Evolutionary conservation across 2,329 filamentous ascomycete species (phyloP), one percentile per base, ranked within the genome.

Genomic region (Colletotrichum trifolii): DNA sequence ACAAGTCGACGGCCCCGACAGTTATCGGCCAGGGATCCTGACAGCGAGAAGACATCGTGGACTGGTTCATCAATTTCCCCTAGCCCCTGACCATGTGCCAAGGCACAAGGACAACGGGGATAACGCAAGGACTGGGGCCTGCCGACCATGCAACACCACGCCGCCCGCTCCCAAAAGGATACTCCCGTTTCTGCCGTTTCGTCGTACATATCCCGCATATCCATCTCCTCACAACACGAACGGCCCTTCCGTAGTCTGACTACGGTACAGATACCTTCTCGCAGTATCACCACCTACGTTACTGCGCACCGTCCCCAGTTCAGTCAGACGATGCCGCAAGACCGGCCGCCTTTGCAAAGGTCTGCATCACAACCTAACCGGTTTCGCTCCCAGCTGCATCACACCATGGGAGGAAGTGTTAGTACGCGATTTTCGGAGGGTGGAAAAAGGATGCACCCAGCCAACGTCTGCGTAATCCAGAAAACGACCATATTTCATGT

Each of bases 111-210:
- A 63, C 49, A 61, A 33, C 48, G 63, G 64, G 60, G 33, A 36
- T 58, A 47, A 48, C 43, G 64, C 64, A 63, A 64, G 54, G 60
- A 66, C 60, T 60, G 49, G 64, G 64, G 64, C 25, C 53, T 54
- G 48, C 64, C 64, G 56, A 65, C 59, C 64, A 64, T 67, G 56
- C 55, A 58, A 60, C 67, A 46, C 60, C 64, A 55, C 56, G 64
- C 67, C 64, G 64, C 66, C 64, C 64, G 54, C 55, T 61, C 40
- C 67, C 65, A 55, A 68, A 68, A 61, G 67, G 67, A 59, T 68
- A 67, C 60, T 68, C 64, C 67, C 67, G 67, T 59, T 59, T 63
- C 53, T 62, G 58, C 59, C 54, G 49, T 67, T 60, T 64, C 50
- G 55, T 64, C 46, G 58, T 60, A 64, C 66, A 62, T 64, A 61